Conservation (phyloP, 2,329 filamentous ascomycete genomes). For the Rachicladosporium sp. region DNA sequence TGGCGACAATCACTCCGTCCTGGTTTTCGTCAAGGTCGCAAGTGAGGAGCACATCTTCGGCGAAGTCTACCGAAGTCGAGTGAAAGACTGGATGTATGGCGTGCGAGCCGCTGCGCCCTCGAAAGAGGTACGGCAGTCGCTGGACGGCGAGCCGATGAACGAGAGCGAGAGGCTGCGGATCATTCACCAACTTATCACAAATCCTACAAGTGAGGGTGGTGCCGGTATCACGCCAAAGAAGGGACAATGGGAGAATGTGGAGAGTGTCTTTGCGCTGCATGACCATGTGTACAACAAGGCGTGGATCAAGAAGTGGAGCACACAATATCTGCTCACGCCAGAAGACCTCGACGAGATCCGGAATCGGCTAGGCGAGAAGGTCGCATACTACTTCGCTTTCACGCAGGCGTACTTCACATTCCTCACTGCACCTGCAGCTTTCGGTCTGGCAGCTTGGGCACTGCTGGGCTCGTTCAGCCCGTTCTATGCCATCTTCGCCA, state of each 20-base stretch:
- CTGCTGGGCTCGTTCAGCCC: slow-evolving; percentile 76
- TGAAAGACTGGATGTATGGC: slow-evolving; percentile 89
- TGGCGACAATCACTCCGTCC: slow-evolving; percentile 60
- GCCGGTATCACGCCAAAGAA: slow-evolving; percentile 40
- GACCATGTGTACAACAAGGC: slow-evolving; percentile 41
- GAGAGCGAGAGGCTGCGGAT: slow-evolving; percentile 81
- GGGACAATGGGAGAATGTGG: slow-evolving; percentile 38
- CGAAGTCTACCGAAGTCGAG: slow-evolving; percentile 67
- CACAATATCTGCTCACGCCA: slow-evolving; percentile 32
- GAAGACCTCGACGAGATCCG: slow-evolving; percentile 40
- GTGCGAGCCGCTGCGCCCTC: slow-evolving; percentile 66
- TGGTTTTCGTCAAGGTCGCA: slow-evolving; percentile 72
- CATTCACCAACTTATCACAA: slow-evolving; percentile 62
- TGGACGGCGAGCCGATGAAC: slow-evolving; percentile 63
- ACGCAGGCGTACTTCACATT: slow-evolving; percentile 83
- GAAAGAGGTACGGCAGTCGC: slow-evolving; percentile 55
- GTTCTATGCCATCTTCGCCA: slow-evolving; percentile 64
- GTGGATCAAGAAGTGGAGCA: slow-evolving; percentile 42
- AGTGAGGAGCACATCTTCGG: slow-evolving; percentile 62
- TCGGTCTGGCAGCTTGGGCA: slow-evolving; percentile 67
- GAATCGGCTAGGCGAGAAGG: slow-evolving; percentile 43
- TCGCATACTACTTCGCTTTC: slow-evolving; percentile 94
- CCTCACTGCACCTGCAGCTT: slow-evolving; percentile 65
- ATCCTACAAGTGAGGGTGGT: slow-evolving; percentile 34
- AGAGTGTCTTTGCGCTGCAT: slow-evolving; percentile 38